phyloP scores from a whole-genome alignment of 331 rosid species.

The Quercus lobata region DNA sequence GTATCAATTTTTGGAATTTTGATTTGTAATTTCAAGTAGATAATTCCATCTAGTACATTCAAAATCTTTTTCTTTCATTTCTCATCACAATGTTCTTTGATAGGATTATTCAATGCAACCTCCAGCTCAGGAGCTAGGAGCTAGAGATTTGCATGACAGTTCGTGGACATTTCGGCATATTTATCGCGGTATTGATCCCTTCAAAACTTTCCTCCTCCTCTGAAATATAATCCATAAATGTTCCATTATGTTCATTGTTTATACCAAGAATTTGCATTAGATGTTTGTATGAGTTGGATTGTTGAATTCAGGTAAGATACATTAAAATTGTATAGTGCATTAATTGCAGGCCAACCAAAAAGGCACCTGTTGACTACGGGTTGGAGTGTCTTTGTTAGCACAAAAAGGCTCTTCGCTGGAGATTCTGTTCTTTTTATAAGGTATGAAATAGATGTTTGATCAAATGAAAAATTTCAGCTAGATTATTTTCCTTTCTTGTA shows the following conservation, averaged over 20 bases:
- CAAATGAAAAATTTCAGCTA: constrained; percentile 7
- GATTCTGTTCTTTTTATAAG: constrained; percentile 98
- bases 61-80: constrained; percentile 16
- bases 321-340: constrained; percentile 19
- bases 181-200: constrained; percentile 75
- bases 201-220: not conserved
- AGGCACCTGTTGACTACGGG: constrained; percentile 96
- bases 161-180: constrained; percentile 97
- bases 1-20: constrained; percentile 10
- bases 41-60: constrained; percentile 7
- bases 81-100: constrained; percentile 25
- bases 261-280: not conserved
- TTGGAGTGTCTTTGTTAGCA: constrained; percentile 97
- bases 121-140: constrained; percentile 88
- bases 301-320: not conserved
- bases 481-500: not conserved
- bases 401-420: constrained; percentile 91
- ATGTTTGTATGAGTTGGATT: not conserved
- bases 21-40: not conserved
- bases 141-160: constrained; percentile 92
- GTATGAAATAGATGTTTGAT: constrained; percentile 29
- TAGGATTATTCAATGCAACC: constrained; percentile 99
- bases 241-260: not conserved
- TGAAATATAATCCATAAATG: not conserved
- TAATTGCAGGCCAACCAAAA: constrained; percentile 89